Base-by-base conservation (phyloP, 441 rosid species). In the Flueggea neowawraea region DNA sequence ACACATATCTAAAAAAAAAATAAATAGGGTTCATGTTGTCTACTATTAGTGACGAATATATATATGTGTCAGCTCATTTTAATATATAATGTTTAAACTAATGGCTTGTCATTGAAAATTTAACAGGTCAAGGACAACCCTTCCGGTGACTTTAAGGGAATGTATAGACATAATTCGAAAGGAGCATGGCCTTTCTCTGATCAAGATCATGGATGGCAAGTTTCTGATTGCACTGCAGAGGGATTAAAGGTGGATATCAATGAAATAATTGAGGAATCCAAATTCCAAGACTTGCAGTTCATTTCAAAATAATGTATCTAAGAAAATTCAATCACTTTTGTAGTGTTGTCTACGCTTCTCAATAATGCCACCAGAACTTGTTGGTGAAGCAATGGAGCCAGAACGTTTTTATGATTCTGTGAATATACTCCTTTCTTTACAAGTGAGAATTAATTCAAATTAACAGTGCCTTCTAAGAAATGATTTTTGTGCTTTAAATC, bases 301-400 rank as follows among this genome's bases (percentile, higher is more conserved):
- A 36, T n/a, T 53, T 28, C 31, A 4, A 13, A 8, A 56, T 56
- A 2, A 13, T 31, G 14, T 60, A 55, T 51, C 16, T 55, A 44
- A 12, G 14, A 16, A 39, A 57, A 45, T 48, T 16, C 51, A 10
- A 10, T 55, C 10, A 16, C 10, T 12, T 36, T 57, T 61, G 11
- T 67, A 82, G 83, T 80, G 88, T 57, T 68, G 79, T 67, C 72
- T 80, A 1, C 50, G 60, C 16, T 58, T 80, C 39, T 73, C 78
- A 28, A 68, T 67, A 77, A 68, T 81, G 82, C 78, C 84, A 28
- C 60, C 69, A 3, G 76, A 79, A 62, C 73, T 75, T 54, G 84
- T 81, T 43, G 88, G 84, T 4, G 63, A 74, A 44, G 66, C 67
- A 44, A 57, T 76, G 68, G 74, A 76, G 17, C 54, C 71, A 14